Conservation (phyloP, 1,284 basidiomycete genomes). For the Cronartium quercuum region DNA sequence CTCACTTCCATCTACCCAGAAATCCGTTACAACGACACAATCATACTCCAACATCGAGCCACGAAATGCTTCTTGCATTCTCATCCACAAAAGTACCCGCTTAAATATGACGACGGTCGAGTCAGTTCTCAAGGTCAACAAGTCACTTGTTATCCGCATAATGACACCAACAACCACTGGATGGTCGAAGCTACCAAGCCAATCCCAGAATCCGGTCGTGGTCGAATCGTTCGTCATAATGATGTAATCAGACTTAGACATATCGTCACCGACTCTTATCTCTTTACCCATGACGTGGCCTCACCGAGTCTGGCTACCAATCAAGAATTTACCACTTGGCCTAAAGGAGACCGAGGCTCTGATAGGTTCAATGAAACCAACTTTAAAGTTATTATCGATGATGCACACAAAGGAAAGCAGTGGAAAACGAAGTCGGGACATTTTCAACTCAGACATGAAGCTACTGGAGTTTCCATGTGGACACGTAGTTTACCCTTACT, state of each 20-base stretch:
- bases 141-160: constrained; percentile 92
- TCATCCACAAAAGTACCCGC: constrained; percentile 78
- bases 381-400: constrained; percentile 68
- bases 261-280: constrained; percentile 70
- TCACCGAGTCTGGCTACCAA: constrained; percentile 96
- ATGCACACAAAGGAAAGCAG: constrained; percentile 66
- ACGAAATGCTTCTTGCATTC: constrained; percentile 91
- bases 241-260: constrained; percentile 86
- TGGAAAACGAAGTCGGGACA: constrained; percentile 88
- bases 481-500: constrained; percentile 69
- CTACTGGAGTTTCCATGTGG: constrained; percentile 89
- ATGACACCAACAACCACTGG: constrained; percentile 93
- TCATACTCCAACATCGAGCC: constrained; percentile 83
- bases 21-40: constrained; percentile 82
- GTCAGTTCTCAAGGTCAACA: constrained; percentile 96
- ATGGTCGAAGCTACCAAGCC: constrained; percentile 88
- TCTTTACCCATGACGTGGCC: constrained; percentile 95
- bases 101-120: constrained; percentile 92
- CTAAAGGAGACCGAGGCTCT: constrained; percentile 49
- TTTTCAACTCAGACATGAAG: constrained; percentile 79
- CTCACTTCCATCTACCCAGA: constrained; percentile 59
- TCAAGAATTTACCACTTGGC: constrained; percentile 91
- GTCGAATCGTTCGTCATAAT: constrained; percentile 77
- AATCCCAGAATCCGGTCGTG: constrained; percentile 78
- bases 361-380: constrained; percentile 68